Evolutionary conservation across 202 grass and related monocot species (phyloP).

Genomic region (Sporobolus alterniflorus): DNA sequence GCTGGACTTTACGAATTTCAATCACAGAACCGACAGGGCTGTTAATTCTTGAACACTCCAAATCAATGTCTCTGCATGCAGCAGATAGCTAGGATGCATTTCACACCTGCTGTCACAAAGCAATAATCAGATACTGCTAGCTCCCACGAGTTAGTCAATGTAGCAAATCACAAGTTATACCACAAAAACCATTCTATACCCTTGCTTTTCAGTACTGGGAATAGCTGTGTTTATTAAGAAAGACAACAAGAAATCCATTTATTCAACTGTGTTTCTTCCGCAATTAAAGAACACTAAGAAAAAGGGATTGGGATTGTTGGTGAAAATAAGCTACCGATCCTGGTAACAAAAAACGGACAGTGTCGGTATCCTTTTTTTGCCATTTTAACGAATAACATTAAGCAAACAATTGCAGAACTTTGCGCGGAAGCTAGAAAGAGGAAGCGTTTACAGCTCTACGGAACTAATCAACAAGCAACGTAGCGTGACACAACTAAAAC

Average conservation of each 20-base stretch:
- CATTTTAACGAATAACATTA: background rate
- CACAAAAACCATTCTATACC: background rate
- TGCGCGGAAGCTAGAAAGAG: background rate
- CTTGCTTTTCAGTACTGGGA: constrained; percentile 16
- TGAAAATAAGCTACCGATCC: constrained; percentile 7
- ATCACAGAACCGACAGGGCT: background rate
- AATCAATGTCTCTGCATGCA: background rate
- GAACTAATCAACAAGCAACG: background rate
- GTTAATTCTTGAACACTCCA: constrained; percentile 9
- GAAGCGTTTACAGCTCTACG: background rate
- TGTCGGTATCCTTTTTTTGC: background rate
- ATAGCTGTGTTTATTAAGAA: background rate
- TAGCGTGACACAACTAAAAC: background rate
- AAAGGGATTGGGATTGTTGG: background rate
- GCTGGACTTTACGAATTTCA: background rate
- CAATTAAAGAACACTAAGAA: background rate
- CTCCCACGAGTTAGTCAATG: background rate
- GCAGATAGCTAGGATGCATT: background rate
- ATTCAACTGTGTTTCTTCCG: background rate
- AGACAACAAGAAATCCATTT: background rate
- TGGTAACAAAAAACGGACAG: background rate
- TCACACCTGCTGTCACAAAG: constrained; percentile 31
- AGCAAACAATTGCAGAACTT: background rate
- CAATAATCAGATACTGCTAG: background rate
- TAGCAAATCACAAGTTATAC: background rate